Conservation (phyloP, 148 eudicot species). For the Hydrangea macrophylla region DNA sequence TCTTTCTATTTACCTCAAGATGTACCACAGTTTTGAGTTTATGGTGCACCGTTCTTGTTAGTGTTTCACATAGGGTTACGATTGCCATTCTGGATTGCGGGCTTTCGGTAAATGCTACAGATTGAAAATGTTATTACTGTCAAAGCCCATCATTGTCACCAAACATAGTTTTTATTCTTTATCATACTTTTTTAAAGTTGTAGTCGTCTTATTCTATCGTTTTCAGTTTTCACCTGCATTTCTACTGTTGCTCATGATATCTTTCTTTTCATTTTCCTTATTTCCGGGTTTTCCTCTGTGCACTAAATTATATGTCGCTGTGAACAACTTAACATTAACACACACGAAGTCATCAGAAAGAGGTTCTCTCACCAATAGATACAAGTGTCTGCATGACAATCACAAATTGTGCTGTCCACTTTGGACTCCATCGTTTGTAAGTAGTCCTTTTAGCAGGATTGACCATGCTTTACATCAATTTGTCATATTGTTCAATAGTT, state of each 20-base stretch:
- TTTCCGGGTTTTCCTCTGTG: background rate
- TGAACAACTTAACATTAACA: background rate
- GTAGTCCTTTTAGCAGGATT: background rate
- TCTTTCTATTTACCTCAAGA: no score
- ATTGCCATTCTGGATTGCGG: no score
- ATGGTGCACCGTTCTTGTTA: no score
- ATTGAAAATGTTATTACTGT: no score
- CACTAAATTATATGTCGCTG: background rate
- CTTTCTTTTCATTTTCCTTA: background rate
- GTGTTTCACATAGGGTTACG: no score
- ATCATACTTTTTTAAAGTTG: background rate
- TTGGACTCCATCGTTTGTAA: background rate
- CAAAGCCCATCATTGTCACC: no score
- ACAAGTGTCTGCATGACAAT: background rate
- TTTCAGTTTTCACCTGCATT: background rate
- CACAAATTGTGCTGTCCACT: background rate
- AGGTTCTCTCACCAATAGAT: background rate
- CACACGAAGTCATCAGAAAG: background rate
- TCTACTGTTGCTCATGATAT: background rate
- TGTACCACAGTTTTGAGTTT: no score
- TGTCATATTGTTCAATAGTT: background rate
- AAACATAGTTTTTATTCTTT: no score
- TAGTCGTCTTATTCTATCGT: background rate
- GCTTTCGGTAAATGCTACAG: no score
- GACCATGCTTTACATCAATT: no score